Base-by-base conservation (phyloP, 805 yeast genomes). In the Cyberlindnera amylophila region DNA sequence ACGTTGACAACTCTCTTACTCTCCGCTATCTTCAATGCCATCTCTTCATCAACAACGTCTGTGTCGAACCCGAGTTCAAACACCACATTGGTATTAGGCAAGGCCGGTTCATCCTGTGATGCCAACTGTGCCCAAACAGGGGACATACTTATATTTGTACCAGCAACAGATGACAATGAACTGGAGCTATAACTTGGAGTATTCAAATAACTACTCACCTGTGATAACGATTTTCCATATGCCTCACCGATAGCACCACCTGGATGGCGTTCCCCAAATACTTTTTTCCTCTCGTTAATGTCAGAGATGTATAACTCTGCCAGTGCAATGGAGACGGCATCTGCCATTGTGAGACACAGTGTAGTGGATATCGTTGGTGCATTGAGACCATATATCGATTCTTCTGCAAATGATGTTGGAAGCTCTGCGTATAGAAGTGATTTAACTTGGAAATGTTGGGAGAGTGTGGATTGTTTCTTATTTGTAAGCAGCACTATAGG, bases 311-410 rank as follows among this genome's bases (percentile, higher is more conserved):
- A 72, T 55, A 82, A 58, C 56, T 87, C 93, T 37, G 81, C 74
- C 18, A 89, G 64, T 0, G 95, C 84, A 37, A 89, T 72, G 30
- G 85, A 75, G 13, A 84, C 75, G 1, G 95, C 86, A 57, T 89
- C 96, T 9, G 93, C 82, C 32, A 87, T 65, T 0, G 86, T 79
- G 37, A 88, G 64, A 45, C 89, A 75, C 21, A 89, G 66, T 0
- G 95, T 84, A 2, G 95, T 82, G 5, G 95, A 79, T 4, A 88
- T 76, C 0, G 96, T 88, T 1, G 96, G 96, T 0, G 96, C 96
- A 8, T 89, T 83, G 23, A 88, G 61, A 0, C 96, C 96, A 54
- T 84, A 86, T 4, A 72, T 62, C 15, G 72, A 70, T 42, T 58
- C 57, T 47, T 88, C 96, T 23, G 74, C 67, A 44, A 80, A 69